phyloP scores from a whole-genome alignment of 2,329 filamentous ascomycete species.

The Trichoderma koningiopsis region DNA sequence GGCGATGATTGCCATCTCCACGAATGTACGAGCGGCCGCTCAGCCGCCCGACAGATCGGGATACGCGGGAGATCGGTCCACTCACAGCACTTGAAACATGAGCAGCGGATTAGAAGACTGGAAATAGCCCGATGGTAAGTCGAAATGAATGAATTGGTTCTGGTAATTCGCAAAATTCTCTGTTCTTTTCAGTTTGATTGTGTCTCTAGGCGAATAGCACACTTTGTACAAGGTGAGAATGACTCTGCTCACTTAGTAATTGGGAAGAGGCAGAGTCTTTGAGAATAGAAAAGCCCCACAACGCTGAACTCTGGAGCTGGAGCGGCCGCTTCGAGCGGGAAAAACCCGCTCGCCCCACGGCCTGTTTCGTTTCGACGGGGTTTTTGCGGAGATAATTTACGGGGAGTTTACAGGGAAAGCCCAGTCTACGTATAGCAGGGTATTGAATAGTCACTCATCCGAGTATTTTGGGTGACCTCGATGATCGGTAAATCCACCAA shows the following conservation, averaged over 20 bases:
- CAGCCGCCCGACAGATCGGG: constrained; percentile 4
- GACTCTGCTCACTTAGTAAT: not conserved
- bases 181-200: not conserved
- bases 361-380: not conserved
- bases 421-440: not conserved
- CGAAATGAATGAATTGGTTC: not conserved
- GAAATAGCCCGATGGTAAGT: not conserved
- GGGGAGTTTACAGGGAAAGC: not conserved
- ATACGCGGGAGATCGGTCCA: constrained; percentile 8
- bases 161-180: not conserved
- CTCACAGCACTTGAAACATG: constrained; percentile 24
- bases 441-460: not conserved
- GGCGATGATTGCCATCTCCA: constrained; percentile 3
- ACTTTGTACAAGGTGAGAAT: not conserved
- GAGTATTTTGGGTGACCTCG: not conserved
- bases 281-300: not conserved
- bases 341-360: constrained; percentile 1
- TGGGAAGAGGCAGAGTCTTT: not conserved
- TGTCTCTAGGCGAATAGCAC: not conserved
- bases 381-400: not conserved
- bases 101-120: not conserved
- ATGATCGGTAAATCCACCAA: not conserved
- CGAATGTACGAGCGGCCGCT: constrained; percentile 22
- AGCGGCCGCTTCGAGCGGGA: constrained; percentile 21
- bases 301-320: constrained; percentile 1